Base-by-base conservation (phyloP, 108 stramenopile genomes). In the Cyclotella cryptica region DNA sequence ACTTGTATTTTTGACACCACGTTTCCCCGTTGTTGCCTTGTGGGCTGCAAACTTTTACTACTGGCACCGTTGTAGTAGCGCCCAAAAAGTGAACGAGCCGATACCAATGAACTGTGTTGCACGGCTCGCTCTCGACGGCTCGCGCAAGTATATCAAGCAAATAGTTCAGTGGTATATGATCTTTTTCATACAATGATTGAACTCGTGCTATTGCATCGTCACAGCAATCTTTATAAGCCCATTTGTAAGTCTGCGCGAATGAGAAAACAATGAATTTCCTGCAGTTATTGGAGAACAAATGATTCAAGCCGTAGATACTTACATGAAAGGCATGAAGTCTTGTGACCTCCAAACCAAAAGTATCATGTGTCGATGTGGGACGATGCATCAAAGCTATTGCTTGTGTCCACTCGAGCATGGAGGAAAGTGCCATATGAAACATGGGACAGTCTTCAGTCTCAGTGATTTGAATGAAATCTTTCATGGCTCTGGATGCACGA, bases 321-420 rank as follows among this genome's bases (percentile, higher is more conserved):
- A 78, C 77, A 46, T 78, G 77, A 49, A 61, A 69, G 0, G 74
- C 74, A 52, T 71, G 68, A 54, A 81, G 69, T n/a, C 49, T 24
- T 30, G 45, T 66, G 2, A 82, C 66, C 43, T 75, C 71, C 1
- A 58, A 76, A 43, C 29, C 58, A 46, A 70, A 76, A 6, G 49
- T 40, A 68, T 69, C 29, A 39, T 30, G 26, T 44, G 21, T 45
- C 17, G 66, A 61, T 11, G 30, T 1, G 35, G 53, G 69, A 58
- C 65, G 22, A 39, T 76, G 69, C 59, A 76, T 27, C 46, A 82
- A 66, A 35, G 22, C 30, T 5, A 76, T 53, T 18, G 75, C 71
- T 15, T 52, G 45, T 41, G 53, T 71, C 81, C 81, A 82, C 59
- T 82, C 81, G 15, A 82, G 65, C 74, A 82, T 82, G 19, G 81